A percentile compares a stretch with the other conserved stretches of the same genome.
These are phyloP conservation scores for Lachancea cidri DNA, from an alignment of 805 yeast genomes.

Conservation along the genomic window DNA sequence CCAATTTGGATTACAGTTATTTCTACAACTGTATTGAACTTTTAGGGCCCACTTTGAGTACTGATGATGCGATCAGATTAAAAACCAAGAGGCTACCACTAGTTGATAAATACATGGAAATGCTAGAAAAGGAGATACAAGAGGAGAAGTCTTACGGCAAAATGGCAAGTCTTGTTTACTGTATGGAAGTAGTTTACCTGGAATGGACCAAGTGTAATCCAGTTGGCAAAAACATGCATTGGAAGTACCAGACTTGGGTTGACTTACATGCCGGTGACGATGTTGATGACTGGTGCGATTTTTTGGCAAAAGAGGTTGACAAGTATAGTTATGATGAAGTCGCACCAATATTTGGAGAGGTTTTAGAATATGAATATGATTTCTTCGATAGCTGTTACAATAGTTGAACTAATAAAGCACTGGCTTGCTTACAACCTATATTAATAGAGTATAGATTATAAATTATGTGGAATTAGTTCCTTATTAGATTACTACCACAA, in stretches of 20 bases:
- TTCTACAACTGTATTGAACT: slow-evolving; percentile 35
- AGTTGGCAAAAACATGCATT: slow-evolving; percentile 32
- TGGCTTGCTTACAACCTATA: too few species aligned
- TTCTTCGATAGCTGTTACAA: slow-evolving; percentile 46
- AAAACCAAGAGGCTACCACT: slow-evolving; percentile 24
- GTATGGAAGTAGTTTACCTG: slow-evolving; percentile 47
- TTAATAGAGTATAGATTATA: too few species aligned
- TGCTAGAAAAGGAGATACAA: slow-evolving; percentile 30
- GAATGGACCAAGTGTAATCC: slow-evolving; percentile 46
- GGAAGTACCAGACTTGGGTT: slow-evolving; percentile 49
- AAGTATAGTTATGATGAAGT: slow-evolving; percentile 29
- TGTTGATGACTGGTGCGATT: slow-evolving; percentile 44
- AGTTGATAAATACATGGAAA: slow-evolving; percentile 37
- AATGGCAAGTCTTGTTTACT: slow-evolving; percentile 40
- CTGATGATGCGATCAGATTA: slow-evolving; percentile 15
- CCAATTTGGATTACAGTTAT: slow-evolving; percentile 45
- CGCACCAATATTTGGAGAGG: slow-evolving; percentile 30
- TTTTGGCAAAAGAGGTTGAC: slow-evolving; percentile 41
- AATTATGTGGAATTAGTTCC: too few species aligned
- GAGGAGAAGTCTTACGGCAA: slow-evolving; percentile 29
- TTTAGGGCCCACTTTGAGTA: slow-evolving; percentile 13
- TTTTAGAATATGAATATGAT: slow-evolving; percentile 38
- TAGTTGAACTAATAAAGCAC: neutral
- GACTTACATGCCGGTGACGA: slow-evolving; percentile 45
- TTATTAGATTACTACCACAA: too few species aligned